phyloP scores from a whole-genome alignment of 2,329 filamentous ascomycete species.

The Epichloe elymi region DNA sequence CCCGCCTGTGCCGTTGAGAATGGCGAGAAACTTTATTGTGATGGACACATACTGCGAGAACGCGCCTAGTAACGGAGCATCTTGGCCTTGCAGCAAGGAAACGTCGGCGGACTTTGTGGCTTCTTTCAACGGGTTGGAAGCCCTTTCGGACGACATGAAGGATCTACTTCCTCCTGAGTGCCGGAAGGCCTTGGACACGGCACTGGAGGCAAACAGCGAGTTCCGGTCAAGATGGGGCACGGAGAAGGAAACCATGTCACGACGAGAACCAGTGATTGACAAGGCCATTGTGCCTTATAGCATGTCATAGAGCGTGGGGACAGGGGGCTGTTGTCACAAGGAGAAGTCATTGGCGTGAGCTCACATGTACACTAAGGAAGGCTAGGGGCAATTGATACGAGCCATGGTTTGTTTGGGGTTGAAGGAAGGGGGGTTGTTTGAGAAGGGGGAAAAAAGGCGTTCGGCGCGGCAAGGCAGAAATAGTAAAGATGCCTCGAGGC shows the following conservation, averaged over 20 bases:
- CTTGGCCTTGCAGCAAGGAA: constrained; percentile 29
- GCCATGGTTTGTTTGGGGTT: too few species aligned
- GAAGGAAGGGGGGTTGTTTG: too few species aligned
- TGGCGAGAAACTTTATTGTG: constrained; percentile 43
- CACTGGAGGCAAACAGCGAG: constrained; percentile 47
- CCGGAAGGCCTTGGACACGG: constrained; percentile 56
- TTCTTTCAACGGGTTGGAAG: constrained; percentile 47
- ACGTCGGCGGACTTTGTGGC: constrained; percentile 34
- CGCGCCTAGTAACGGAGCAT: constrained; percentile 32
- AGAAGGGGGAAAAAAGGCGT: neutral
- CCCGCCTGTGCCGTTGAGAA: constrained; percentile 32
- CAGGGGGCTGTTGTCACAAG: neutral
- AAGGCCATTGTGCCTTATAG: constrained; percentile 50
- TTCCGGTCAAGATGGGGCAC: constrained; percentile 68
- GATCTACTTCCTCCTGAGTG: constrained; percentile 57
- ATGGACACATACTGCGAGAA: constrained; percentile 42
- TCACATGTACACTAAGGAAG: neutral
- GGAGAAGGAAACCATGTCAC: constrained; percentile 45
- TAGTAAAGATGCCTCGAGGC: neutral
- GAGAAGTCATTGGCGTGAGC: neutral
- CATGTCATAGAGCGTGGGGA: constrained; percentile 17
- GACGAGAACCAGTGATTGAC: constrained; percentile 44
- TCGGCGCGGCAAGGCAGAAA: neutral
- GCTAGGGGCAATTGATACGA: neutral
- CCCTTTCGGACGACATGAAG: constrained; percentile 51